Evolutionary conservation across 2,329 filamentous ascomycete species (phyloP).

Genomic region (Botrytis aclada): DNA sequence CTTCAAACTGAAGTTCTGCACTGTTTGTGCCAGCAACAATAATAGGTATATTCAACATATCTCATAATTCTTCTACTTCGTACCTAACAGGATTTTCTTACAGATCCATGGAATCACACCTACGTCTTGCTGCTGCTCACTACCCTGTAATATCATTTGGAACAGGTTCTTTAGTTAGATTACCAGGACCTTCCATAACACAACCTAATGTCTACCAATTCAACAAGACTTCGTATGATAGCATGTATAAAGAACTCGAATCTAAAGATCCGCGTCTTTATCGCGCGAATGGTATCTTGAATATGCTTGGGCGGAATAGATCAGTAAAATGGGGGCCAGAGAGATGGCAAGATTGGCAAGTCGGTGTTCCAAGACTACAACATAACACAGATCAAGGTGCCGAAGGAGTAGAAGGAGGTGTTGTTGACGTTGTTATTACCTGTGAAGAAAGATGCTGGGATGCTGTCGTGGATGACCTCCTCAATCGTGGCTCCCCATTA

Average conservation of each 20-base stretch:
- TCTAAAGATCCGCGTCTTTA: slow-evolving; percentile 85
- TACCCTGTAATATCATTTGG: slow-evolving; percentile 99
- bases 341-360: slow-evolving; percentile 95
- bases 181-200: slow-evolving; percentile 85
- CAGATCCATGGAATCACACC: slow-evolving; percentile 98
- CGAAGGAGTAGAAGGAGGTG: slow-evolving; percentile 77
- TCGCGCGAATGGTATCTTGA: slow-evolving; percentile 85
- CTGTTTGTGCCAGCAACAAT: slow-evolving; percentile 98
- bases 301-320: slow-evolving; percentile 92
- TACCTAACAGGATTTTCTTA: slow-evolving; percentile 23
- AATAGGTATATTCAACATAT: slow-evolving; percentile 64
- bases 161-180: slow-evolving; percentile 87
- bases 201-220: slow-evolving; percentile 98
- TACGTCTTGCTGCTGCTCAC: slow-evolving; percentile 77
- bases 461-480: slow-evolving; percentile 89
- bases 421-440: slow-evolving; percentile 93
- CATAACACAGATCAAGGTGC: slow-evolving; percentile 74
- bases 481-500: slow-evolving; percentile 78
- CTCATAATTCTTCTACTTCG: neutral
- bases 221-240: slow-evolving; percentile 93
- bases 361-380: slow-evolving; percentile 78
- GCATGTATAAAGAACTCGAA: slow-evolving; percentile 89
- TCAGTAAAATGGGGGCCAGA: slow-evolving; percentile 93
- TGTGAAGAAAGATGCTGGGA: slow-evolving; percentile 99
- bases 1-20: slow-evolving; percentile 94